Evolutionary conservation across 2,329 filamentous ascomycete species (phyloP), one percentile per base, ranked within the genome.

Genomic region (Aureobasidium sp.): DNA sequence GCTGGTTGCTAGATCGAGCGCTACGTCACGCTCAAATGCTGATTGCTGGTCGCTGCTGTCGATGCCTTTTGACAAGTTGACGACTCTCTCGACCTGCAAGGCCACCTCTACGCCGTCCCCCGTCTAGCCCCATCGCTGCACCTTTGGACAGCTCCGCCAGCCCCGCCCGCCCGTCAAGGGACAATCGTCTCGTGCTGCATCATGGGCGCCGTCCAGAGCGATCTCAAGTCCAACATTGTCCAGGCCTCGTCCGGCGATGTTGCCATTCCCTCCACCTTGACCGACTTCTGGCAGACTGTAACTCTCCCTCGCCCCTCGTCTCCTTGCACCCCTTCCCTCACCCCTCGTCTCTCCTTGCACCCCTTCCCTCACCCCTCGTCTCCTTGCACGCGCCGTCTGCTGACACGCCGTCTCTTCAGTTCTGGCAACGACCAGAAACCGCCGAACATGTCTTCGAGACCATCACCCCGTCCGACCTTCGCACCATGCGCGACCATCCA

Each of bases 391-490:
- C n/a, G n/a, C 2, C 45, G 3, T 13, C 19, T 53, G 35, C 57
- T 60, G 45, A 60, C 57, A 15, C 47, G 11, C 15, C 1, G 7
- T 13, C 27, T 4, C 23, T 25, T 40, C 64, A 96, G 89, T 97
- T 97, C 77, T 97, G 93, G 92, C 90, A 96, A 74, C 85, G 99
- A 45, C 94, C 94, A 64, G 94, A 97, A 74, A 92, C 91, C 15
- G 85, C 90, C 57, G 94, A 97, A 72, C 94, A 99, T 78, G 86
- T 99, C 69, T 97, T 97, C 78, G 95, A 90, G 71, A 71, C 70
- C 13, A 63, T 65, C 35, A 67, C 63, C 31, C 63, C 65, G 31
- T 53, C 87, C 61, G 89, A 95, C 72, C 93, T 96, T 64, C 89
- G 92, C 64, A 86, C 92, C 66, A 92, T 90, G 47, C 85, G 92